Evolutionary conservation across 345 rosid genomes (phyloP), one percentile per base, ranked within the genome.

Genomic region (Moringa oleifera): DNA sequence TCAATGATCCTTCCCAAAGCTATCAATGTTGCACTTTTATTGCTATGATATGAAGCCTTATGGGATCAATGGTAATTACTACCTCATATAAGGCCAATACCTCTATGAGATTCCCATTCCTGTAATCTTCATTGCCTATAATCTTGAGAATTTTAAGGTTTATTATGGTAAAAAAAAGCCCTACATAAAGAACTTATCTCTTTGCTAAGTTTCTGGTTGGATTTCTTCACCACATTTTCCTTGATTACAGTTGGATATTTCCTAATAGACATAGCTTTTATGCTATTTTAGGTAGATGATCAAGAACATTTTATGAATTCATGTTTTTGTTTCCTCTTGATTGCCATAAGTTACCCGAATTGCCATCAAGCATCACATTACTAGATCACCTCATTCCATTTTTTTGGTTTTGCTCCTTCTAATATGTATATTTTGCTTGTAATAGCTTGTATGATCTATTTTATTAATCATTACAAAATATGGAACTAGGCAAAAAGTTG

Each of bases 51-150:
- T 0, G 99, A 78, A 58, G 97, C 96, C 68, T 83, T 94, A 28
- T 82, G 0, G 97, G 93, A 58, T 94, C 97, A 51, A 94, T 86
- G 0, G 92, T 72, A 36, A 94, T 94, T 4, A 97, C 99, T 1
- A 97, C 99, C 16, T 94, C 96, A 58, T 94, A 94, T 71, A 94
- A 68, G 1, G 96, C 95, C 66, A 94, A 75, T 0, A 96, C 97
- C 73, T 88, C 97, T 0, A 83, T 91, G n/a, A 86, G 87, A 62
- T 85, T 88, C 24, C 99, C 97, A 2, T 77, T 89, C 83, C 91
- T 94, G 73, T 91, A 94, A 73, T 94, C 99, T 73, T 94, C 99
- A 54, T 94, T 94, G 0, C 97, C 99, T 96, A 87, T 86, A 0
- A 90, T 87, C 70, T 94, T 94, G 78, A 94, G 69, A 18, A 83